Conservation (phyloP, 768 basidiomycete species). For the Suillus americanus region DNA sequence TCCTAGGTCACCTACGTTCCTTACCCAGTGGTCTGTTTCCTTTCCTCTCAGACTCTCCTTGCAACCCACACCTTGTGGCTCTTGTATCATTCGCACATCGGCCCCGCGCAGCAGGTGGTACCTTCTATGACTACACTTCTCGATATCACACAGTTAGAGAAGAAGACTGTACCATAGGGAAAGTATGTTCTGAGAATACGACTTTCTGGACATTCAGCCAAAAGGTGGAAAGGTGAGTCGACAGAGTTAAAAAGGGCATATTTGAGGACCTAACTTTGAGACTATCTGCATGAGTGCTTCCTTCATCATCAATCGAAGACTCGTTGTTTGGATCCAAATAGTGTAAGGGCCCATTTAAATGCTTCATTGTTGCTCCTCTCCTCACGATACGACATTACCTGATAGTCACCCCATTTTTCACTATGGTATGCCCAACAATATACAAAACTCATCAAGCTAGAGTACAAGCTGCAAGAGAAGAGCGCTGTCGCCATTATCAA, state of each 20-base stretch:
- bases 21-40: conserved; percentile 76
- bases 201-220: conserved; percentile 32
- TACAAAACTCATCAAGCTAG: no score
- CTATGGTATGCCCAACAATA: no score
- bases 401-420: no score
- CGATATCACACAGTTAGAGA: conserved; percentile 88
- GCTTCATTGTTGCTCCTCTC: no score
- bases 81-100: conserved; percentile 71
- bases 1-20: conserved; percentile 67
- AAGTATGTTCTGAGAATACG: conserved; percentile 59
- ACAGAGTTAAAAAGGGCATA: conserved; percentile 27
- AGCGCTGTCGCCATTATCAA: no score
- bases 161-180: conserved; percentile 73
- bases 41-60: conserved; percentile 45
- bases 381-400: no score
- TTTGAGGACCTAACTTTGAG: conserved; percentile 54
- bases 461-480: no score
- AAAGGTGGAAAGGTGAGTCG: conserved; percentile 19
- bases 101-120: conserved; percentile 54
- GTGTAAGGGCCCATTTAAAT: no score
- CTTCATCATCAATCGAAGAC: no score
- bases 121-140: conserved; percentile 91
- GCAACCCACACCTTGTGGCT: conserved; percentile 51
- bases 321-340: no score
- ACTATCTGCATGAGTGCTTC: no score